phyloP scores from a whole-genome alignment of 2,329 filamentous ascomycete species.

The Fusarium begoniae region DNA sequence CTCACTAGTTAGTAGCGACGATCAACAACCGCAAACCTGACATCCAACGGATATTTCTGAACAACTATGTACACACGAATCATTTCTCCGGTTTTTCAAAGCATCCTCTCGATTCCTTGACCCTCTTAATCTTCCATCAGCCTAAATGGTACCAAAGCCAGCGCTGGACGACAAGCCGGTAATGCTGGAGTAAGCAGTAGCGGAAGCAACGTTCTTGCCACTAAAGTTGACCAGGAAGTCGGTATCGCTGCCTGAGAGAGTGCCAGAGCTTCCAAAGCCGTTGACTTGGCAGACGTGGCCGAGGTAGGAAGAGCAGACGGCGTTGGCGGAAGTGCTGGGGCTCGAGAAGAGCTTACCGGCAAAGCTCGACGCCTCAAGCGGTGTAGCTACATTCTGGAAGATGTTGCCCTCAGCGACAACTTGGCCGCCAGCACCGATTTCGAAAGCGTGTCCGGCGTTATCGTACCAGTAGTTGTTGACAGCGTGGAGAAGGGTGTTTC shows the following conservation, averaged over 20 bases:
- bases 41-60: not conserved
- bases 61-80: not conserved
- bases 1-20: accelerated
- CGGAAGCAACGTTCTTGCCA: slow-evolving; percentile 61
- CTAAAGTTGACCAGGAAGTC: slow-evolving; percentile 59
- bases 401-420: not conserved
- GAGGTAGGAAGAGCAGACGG: slow-evolving; percentile 54
- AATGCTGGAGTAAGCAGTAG: slow-evolving; percentile 47
- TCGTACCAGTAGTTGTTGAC: slow-evolving; percentile 13
- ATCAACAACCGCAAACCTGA: not conserved
- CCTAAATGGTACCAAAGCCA: slow-evolving; percentile 56
- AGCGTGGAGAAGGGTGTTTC: slow-evolving; percentile 1
- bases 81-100: accelerated
- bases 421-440: not conserved
- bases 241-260: slow-evolving; percentile 53
- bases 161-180: slow-evolving; percentile 51
- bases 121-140: accelerated
- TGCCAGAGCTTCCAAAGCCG: slow-evolving; percentile 52
- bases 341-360: slow-evolving; percentile 50
- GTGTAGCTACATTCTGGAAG: not conserved
- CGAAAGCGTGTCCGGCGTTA: not conserved
- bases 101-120: no score
- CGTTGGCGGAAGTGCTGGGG: slow-evolving; percentile 46
- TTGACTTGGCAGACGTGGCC: slow-evolving; percentile 62
- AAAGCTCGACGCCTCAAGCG: slow-evolving; percentile 44